phyloP scores from a whole-genome alignment of 768 basidiomycete genomes.

The Cyathus striatus region DNA sequence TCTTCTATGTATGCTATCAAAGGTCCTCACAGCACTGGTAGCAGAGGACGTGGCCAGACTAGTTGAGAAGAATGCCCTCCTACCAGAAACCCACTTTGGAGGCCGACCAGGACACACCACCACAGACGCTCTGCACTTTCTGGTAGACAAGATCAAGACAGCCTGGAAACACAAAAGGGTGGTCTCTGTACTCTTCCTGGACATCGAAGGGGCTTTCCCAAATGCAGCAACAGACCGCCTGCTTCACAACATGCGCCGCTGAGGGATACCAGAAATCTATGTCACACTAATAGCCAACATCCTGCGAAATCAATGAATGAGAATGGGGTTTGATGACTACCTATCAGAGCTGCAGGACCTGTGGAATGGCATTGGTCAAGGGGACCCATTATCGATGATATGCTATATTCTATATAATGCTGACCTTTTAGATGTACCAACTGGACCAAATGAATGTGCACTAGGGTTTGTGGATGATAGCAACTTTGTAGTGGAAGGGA shows the following conservation, averaged over 20 bases:
- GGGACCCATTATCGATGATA: constrained; percentile 15
- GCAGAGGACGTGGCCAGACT: constrained; percentile 16
- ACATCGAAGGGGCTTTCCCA: constrained; percentile 39
- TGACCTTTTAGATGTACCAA: constrained; percentile 11
- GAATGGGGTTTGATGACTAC: constrained; percentile 13
- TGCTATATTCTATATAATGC: constrained; percentile 21
- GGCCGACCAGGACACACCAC: constrained; percentile 31
- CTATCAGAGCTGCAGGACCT: constrained; percentile 7
- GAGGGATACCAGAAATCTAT: constrained; percentile 17
- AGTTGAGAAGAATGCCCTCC: constrained; percentile 20
- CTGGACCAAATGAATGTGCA: constrained; percentile 6
- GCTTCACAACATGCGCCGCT: constrained; percentile 21
- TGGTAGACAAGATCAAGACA: constrained; percentile 26
- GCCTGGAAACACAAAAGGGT: constrained; percentile 30
- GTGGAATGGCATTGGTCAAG: constrained; percentile 13
- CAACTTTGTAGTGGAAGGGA: constrained; percentile 14
- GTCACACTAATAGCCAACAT: constrained; percentile 8
- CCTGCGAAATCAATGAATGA: constrained; percentile 12
- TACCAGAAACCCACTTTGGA: constrained; percentile 32
- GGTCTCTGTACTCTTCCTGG: constrained; percentile 29
- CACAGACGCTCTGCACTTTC: constrained; percentile 24
- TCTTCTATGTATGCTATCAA: constrained; percentile 23
- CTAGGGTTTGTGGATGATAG: constrained; percentile 25
- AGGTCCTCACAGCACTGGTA: constrained; percentile 17
- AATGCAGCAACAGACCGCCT: constrained; percentile 25